Base-by-base conservation (phyloP, 192 early-diverging fungal genomes). In the Mortierella alpina region DNA sequence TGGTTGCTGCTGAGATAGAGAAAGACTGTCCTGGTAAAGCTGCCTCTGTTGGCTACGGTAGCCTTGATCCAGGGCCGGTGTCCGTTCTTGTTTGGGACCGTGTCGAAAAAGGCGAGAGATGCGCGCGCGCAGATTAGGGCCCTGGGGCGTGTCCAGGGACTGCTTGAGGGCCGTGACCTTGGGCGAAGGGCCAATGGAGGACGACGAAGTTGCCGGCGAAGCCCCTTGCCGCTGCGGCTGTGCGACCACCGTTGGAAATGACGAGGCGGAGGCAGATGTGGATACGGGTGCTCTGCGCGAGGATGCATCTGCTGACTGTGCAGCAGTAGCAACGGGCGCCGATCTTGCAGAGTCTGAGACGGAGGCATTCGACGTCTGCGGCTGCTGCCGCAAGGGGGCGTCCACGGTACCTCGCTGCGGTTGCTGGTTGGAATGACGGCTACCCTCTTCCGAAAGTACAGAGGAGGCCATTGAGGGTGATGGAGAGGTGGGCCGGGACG, bases 81-180 rank as follows among this genome's bases (percentile, higher is more conserved):
- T 40, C 31, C 65, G 57, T 40, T 70, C 68, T 10, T 49, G 58
- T 39, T 66, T 78, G 42, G 68, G 57, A 49, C 41, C 66, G 4
- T 58, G 58, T 42, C 68, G 62, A 31, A 78, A 78, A 40, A 78
- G 46, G 7, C 68, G 68, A 18, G 75, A 66, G 6, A 78, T 6
- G 15, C 75, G 68, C 45, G 75, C 57, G 12, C 75, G 75, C 13
- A 78, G 46, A 40, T 78, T 78, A 23, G 75, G 66, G 45, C 55
- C 65, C 40, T 65, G 52, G 11, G 23, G 48, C 10, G 22, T 22
- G 31, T 4, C 72, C 20, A 22, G 57, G n/a, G 18, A 14, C 45
- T 20, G 49, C 42, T 53, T 72, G 12, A 68, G 53, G 7, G 20
- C 55, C 23, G 31, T 55, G 13, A 49, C 57, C 18, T 67, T 67